Conservation (phyloP, 139 green algal genomes). For the Chlorella vulgaris region DNA sequence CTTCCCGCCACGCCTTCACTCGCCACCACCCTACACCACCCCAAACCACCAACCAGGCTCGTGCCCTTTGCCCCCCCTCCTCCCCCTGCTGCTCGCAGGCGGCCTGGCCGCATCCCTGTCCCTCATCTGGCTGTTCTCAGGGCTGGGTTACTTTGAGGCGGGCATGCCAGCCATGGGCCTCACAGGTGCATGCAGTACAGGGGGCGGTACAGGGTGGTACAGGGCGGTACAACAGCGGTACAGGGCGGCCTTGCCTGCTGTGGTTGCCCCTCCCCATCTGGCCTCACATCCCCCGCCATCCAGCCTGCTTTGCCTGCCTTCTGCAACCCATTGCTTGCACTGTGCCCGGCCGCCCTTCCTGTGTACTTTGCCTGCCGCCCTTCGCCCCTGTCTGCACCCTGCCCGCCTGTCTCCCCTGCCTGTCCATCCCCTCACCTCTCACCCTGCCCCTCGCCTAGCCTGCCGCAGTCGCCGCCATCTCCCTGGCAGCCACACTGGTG, state of each 20-base stretch:
- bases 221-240: too few relatives aligned
- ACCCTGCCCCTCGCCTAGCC: background rate
- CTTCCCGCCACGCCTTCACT: too few relatives aligned
- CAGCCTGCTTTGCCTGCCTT: background rate
- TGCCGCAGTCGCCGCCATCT: constrained; percentile 53
- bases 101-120: constrained; percentile 59
- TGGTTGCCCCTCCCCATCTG: background rate
- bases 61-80: background rate
- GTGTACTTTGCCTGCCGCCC: too few relatives aligned
- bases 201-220: too few relatives aligned
- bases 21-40: too few relatives aligned
- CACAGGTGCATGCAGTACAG: constrained; percentile 1
- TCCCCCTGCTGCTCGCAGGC: constrained; percentile 20
- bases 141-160: constrained; percentile 61
- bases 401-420: too few relatives aligned
- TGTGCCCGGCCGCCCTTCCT: too few relatives aligned
- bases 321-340: too few relatives aligned
- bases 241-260: background rate
- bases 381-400: too few relatives aligned
- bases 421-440: background rate
- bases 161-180: constrained; percentile 19
- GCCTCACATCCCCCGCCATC: background rate
- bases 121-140: constrained; percentile 63
- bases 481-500: constrained; percentile 66
- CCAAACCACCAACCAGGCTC: too few relatives aligned